Evolutionary conservation across 2,329 filamentous ascomycete genomes (phyloP), one percentile per base, ranked within the genome.

Genomic region (Neofusicoccum laricinum): DNA sequence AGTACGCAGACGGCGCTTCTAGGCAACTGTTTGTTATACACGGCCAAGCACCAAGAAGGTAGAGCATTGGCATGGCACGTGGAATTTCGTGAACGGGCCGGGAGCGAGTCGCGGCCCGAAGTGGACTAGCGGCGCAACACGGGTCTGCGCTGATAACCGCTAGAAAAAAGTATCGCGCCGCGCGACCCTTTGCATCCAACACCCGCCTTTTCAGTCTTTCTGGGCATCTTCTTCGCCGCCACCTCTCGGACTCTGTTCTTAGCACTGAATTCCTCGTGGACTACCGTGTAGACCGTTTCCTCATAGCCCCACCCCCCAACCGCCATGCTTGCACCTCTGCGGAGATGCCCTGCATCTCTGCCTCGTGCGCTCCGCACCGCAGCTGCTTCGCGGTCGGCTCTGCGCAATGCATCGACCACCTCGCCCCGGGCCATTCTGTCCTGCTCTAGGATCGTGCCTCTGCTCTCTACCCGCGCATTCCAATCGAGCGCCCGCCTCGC

Each of bases 311-410:
- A 15, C 11, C 38, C 7, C 10, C 15, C 19, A 6, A n/a, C 17
- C 17, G 40, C 17, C 40, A 30, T 90, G 77, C 73, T 77, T 64
- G 71, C 69, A 67, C 75, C 76, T 67, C 66, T 78, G 61, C 73
- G 77, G 73, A 77, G 74, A 77, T 78, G 76, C 66, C 71, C 77
- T 66, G 72, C 74, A 66, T 73, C 72, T 45, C 69, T 79, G 59
- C 71, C 76, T 63, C 72, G 74, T 67, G 71, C 67, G 63, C 62
- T 64, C 43, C 34, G 30, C 32, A 17, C 65, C 67, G 53, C 64
- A 59, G 40, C 66, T 17, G 17, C 41, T 32, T 46, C 21, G 17
- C 63, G 63, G 11, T 5, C 48, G n/a, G 55, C 63, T 38, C 25
- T 51, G 25, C 53, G 53, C 63, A 61, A 15, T 55, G 43, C 19